Conservation (phyloP, 2,329 filamentous ascomycete species). For the Aspergillus oerlinghausenensis region DNA sequence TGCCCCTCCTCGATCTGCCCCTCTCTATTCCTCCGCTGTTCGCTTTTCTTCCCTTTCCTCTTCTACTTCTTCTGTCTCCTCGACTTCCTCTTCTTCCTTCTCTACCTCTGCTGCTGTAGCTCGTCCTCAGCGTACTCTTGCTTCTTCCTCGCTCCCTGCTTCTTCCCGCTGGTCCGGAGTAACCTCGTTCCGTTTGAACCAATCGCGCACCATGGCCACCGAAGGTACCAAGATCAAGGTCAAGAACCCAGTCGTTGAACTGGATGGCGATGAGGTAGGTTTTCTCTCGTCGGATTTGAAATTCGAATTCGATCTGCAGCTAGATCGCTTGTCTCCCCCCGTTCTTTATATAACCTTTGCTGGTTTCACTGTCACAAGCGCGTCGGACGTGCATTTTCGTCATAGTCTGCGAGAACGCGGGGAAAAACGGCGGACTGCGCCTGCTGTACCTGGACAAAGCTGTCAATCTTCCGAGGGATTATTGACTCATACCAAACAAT, state of each 20-base stretch:
- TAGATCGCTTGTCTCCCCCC: constrained; percentile 2
- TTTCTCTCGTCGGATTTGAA: neutral
- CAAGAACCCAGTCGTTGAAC: constrained; percentile 97
- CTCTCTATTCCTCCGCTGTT: constrained; percentile 23
- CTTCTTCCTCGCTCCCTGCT: constrained; percentile 18
- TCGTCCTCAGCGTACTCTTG: constrained; percentile 24
- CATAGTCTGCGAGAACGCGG: constrained; percentile 23
- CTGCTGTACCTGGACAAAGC: constrained; percentile 10
- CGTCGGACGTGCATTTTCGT: constrained; percentile 21
- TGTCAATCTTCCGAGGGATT: constrained; percentile 21
- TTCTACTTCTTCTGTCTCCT: constrained; percentile 18
- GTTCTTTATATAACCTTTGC: constrained; percentile 7
- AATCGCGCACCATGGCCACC: constrained; percentile 45
- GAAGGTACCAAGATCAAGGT: constrained; percentile 87
- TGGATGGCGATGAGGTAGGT: constrained; percentile 71
- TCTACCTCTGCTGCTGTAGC: constrained; percentile 21
- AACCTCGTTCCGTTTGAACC: constrained; percentile 25
- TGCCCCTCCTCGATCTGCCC: constrained; percentile 26
- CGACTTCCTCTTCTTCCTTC: constrained; percentile 24
- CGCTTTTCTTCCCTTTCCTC: constrained; percentile 12
- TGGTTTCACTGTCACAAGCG: neutral
- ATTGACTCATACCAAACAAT: constrained; percentile 1
- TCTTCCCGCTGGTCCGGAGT: constrained; percentile 29
- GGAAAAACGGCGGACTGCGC: constrained; percentile 27
- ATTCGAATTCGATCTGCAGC: neutral